phyloP scores from a whole-genome alignment of 2,329 filamentous ascomycete species.

The Colletotrichum sp. region DNA sequence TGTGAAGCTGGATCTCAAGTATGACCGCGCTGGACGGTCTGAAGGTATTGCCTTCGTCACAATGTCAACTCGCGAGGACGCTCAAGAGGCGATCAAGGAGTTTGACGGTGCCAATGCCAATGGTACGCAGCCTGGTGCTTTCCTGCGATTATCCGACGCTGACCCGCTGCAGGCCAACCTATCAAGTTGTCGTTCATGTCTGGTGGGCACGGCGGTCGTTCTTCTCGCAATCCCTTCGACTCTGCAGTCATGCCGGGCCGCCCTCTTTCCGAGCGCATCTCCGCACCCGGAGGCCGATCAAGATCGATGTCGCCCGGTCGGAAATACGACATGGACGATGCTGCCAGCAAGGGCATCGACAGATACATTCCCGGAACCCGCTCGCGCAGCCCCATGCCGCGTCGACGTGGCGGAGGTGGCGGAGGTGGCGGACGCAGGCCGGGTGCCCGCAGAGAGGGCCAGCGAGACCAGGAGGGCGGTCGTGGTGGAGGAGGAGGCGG shows the following conservation, averaged over 20 bases:
- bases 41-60: conserved; percentile 85
- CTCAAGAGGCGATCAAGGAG: conserved; percentile 75
- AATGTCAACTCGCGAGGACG: conserved; percentile 75
- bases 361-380: conserved; percentile 73
- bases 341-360: conserved; percentile 73
- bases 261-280: conserved; percentile 66
- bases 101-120: conserved; percentile 93
- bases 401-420: conserved; percentile 48
- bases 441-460: conserved; percentile 52
- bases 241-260: conserved; percentile 59
- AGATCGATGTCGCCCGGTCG: conserved; percentile 64
- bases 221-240: conserved; percentile 60
- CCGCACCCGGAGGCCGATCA: conserved; percentile 59
- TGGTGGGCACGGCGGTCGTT: conserved; percentile 41
- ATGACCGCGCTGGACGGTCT: conserved; percentile 88
- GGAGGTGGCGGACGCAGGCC: conserved; percentile 53
- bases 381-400: conserved; percentile 65
- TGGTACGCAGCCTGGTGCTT: conserved; percentile 47
- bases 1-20: conserved; percentile 71
- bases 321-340: conserved; percentile 57
- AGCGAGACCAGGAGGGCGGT: conserved; percentile 37
- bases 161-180: conserved; percentile 65
- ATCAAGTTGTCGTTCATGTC: conserved; percentile 76
- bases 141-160: neutral
- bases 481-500: conserved; percentile 38